Evolutionary conservation across 768 basidiomycete genomes (phyloP).

Genomic region (Kwoniella sp.): DNA sequence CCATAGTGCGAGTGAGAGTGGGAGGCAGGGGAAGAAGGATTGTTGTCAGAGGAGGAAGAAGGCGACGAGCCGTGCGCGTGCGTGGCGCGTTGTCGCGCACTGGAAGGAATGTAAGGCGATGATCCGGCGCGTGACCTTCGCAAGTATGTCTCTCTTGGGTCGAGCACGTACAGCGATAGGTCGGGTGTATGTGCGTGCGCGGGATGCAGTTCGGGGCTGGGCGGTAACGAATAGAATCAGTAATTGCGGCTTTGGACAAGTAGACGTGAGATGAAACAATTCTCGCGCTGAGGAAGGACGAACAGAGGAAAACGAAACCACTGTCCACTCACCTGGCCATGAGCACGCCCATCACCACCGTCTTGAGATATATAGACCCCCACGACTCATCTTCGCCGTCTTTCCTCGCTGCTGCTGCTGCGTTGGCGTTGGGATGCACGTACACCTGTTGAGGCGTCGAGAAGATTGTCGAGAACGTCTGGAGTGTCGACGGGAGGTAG

Average conservation of each 20-base stretch:
- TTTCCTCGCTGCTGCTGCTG: constrained; percentile 11
- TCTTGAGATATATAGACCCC: constrained; percentile 51
- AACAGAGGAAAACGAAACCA: neutral
- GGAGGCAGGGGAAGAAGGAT: constrained; percentile 26
- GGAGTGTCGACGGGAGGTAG: constrained; percentile 39
- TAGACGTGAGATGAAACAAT: neutral
- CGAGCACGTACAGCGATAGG: constrained; percentile 47
- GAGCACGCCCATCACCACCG: constrained; percentile 43
- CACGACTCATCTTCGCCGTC: constrained; percentile 38
- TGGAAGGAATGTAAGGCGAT: constrained; percentile 27
- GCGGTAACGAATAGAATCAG: neutral
- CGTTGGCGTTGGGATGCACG: constrained; percentile 40
- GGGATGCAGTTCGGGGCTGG: constrained; percentile 47
- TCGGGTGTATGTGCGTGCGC: constrained; percentile 29
- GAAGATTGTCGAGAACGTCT: constrained; percentile 41
- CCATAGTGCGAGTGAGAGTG: constrained; percentile 3
- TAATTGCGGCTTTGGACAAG: neutral
- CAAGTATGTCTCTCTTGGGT: constrained; percentile 47
- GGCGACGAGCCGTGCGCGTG: constrained; percentile 22
- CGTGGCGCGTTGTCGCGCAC: constrained; percentile 12
- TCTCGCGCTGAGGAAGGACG: neutral
- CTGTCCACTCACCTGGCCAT: constrained; percentile 47
- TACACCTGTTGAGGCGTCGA: constrained; percentile 43
- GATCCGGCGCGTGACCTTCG: constrained; percentile 31
- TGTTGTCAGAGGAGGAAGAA: constrained; percentile 17